Percentiles rank a stretch among this genome's conserved stretches.
These are phyloP conservation scores for Phytophthora hybrid DNA, from an alignment of 352 stramenopile genomes.

Conservation along the genomic window DNA sequence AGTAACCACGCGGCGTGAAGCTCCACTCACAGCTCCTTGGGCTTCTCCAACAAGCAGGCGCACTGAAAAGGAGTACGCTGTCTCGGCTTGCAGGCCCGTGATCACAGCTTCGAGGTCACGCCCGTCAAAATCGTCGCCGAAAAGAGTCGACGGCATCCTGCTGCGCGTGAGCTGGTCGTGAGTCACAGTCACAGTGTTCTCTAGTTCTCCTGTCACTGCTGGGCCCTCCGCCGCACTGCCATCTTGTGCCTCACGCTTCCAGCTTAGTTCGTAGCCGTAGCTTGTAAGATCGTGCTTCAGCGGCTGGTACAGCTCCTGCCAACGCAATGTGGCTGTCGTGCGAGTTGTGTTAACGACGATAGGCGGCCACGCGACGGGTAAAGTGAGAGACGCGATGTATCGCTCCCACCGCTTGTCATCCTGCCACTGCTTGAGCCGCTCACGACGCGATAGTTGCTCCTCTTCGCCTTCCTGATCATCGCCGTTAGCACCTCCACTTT, in stretches of 20 bases:
- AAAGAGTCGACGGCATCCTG: constrained; percentile 65
- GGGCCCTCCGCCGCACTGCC: neutral
- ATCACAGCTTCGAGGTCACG: constrained; percentile 74
- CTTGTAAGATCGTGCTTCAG: constrained; percentile 65
- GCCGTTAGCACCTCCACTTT: constrained; percentile 15
- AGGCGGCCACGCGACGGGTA: constrained; percentile 69
- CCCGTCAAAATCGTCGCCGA: constrained; percentile 84
- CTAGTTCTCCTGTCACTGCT: constrained; percentile 6
- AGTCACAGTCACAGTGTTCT: constrained; percentile 61
- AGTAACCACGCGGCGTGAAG: constrained; percentile 57
- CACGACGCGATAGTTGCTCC: constrained; percentile 67
- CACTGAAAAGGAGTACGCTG: constrained; percentile 75
- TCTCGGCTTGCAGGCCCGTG: constrained; percentile 58
- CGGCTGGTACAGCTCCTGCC: constrained; percentile 79
- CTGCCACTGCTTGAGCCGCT: constrained; percentile 85
- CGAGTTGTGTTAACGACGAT: constrained; percentile 71
- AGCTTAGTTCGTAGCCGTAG: constrained; percentile 77
- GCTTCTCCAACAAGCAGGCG: constrained; percentile 72
- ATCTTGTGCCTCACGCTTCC: constrained; percentile 44
- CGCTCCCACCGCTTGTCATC: constrained; percentile 79
- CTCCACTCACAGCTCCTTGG: constrained; percentile 57
- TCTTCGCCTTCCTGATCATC: constrained; percentile 43
- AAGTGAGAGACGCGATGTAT: constrained; percentile 68
- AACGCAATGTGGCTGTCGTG: constrained; percentile 58
- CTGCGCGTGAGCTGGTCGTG: constrained; percentile 62